phyloP scores from a whole-genome alignment of 169 alveolate species.

The Toxoplasma gondii region DNA sequence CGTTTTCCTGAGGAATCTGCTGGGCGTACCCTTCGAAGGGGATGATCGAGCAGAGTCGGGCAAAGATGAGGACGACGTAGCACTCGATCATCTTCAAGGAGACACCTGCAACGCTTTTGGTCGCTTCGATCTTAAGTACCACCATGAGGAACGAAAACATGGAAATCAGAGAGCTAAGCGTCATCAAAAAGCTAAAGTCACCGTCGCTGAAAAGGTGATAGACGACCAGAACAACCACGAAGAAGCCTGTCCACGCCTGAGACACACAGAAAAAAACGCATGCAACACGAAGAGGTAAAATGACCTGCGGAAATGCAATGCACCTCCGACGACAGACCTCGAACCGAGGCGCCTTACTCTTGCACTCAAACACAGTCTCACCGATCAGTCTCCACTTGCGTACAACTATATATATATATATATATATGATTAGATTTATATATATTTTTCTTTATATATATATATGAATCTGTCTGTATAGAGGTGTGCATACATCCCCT shows the following conservation, averaged over 20 bases:
- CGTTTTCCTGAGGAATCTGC: neutral
- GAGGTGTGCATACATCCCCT: neutral
- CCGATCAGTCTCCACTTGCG: neutral
- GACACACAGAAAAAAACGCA: neutral
- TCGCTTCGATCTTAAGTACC: constrained; percentile 82
- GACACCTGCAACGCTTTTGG: constrained; percentile 88
- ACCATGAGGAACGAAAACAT: constrained; percentile 91
- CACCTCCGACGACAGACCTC: neutral
- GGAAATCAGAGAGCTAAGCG: constrained; percentile 89
- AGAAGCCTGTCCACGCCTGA: constrained; percentile 73
- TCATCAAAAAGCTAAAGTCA: constrained; percentile 92
- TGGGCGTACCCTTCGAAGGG: constrained; percentile 90
- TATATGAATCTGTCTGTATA: neutral
- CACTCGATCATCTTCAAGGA: constrained; percentile 89
- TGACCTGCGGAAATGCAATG: neutral
- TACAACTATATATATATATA: too few species aligned
- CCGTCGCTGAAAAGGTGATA: constrained; percentile 89
- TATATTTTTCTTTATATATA: too few species aligned
- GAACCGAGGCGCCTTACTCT: neutral
- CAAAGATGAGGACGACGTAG: constrained; percentile 83
- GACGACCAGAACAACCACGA: constrained; percentile 80
- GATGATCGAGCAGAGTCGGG: constrained; percentile 88
- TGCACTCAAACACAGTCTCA: too few species aligned
- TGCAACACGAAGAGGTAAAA: neutral
- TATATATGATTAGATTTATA: neutral